Conservation (phyloP, 331 rosid species). For the Malus hybrid region DNA sequence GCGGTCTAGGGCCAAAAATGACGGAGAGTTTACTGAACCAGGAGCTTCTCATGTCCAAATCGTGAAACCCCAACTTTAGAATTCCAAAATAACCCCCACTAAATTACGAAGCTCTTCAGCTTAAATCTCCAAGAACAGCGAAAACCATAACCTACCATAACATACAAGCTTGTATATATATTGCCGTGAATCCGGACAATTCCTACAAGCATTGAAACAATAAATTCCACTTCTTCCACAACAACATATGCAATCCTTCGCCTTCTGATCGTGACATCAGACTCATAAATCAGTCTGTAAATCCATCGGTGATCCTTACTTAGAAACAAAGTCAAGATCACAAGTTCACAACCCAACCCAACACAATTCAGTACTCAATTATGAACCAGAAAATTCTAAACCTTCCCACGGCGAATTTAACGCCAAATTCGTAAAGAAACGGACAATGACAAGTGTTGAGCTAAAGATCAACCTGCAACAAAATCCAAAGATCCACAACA, state of each 20-base stretch:
- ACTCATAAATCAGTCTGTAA: constrained; percentile 9
- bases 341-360: neutral
- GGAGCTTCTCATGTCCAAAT: constrained; percentile 84
- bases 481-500: constrained; percentile 28
- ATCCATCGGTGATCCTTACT: constrained; percentile 1
- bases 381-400: neutral
- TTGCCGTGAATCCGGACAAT: constrained; percentile 28
- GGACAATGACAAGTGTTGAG: neutral
- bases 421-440: constrained; percentile 15
- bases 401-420: constrained; percentile 2
- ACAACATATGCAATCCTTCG: constrained; percentile 11
- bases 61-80: constrained; percentile 16
- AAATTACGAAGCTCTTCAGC: constrained; percentile 12
- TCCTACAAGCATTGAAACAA: constrained; percentile 45
- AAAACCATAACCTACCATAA: constrained; percentile 37
- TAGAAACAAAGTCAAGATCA: constrained; percentile 7
- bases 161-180: constrained; percentile 26
- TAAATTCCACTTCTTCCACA: constrained; percentile 36
- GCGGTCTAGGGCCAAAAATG: constrained; percentile 65
- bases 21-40: constrained; percentile 67
- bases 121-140: constrained; percentile 39
- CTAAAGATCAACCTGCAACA: constrained; percentile 25
- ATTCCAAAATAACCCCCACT: constrained; percentile 27
- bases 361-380: neutral
- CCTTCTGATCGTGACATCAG: constrained; percentile 12